Base-by-base conservation (phyloP, 148 eudicot genomes). In the Rhododendron mucronatum region DNA sequence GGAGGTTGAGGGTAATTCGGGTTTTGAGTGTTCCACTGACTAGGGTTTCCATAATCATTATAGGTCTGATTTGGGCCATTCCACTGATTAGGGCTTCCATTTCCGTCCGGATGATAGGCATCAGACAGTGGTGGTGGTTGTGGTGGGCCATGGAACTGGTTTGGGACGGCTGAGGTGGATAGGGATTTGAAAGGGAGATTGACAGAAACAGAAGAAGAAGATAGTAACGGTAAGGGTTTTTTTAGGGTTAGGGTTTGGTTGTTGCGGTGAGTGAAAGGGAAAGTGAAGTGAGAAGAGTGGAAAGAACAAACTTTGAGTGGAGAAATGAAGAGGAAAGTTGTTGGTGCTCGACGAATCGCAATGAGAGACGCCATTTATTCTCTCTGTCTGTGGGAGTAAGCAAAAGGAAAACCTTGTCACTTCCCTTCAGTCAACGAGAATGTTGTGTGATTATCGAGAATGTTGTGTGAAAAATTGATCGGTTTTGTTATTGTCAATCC, bases 321-420 rank as follows among this genome's bases (percentile, higher is more conserved):
- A 76, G 86, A 88, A 59, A 86, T 30, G 61, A 88, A 89, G 50
- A 73, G 78, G 83, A 86, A 85, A 23, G 86, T 78, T 20, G 28
- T 0, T 13, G 84, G 93, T 67, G 92, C 88, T 63, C 90, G 79
- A 51, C 92, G 91, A 23, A 90, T 80, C 81, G 89, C 87, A 85
- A 89, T 84, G 48, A 93, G 88, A 80, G 92, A 91, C 39, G 95
- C 89, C 95, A 93, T 41, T 93, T 84, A 1, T 33, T 59, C 41
- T 48, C 51, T 83, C 8, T 61, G 69, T 39, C 6, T 39, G 35
- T 33, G 35, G 35, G 35, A 33, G 35, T 33, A 33, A 33, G 35
- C 35, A 1, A 33, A 33, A 33, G 1, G 35, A 1, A 33, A 33
- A 33, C 35, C 35, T 33, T 33, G 1, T 33, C 0, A 33, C 35